phyloP scores from a whole-genome alignment of 768 basidiomycete species.

The Lentinula edodes region DNA sequence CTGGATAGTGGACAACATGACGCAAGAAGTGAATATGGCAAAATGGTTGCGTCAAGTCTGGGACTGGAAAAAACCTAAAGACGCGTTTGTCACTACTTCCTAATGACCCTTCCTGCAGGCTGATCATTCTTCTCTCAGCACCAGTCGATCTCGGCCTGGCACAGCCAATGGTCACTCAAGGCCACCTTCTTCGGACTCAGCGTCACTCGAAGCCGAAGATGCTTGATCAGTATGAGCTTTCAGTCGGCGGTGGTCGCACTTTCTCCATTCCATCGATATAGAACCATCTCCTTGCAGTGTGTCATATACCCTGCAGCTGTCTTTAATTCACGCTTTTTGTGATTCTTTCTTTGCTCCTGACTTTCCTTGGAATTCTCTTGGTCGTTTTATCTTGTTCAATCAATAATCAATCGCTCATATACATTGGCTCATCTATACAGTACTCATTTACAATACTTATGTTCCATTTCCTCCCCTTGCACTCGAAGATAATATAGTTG shows the following conservation, averaged over 20 bases:
- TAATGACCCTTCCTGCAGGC: background rate
- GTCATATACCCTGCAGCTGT: background rate
- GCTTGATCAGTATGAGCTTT: conserved; percentile 1
- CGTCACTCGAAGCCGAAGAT: conserved; percentile 1
- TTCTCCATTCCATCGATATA: background rate
- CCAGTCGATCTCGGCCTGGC: conserved; percentile 26
- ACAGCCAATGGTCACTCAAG: conserved; percentile 17
- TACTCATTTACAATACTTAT: too few relatives aligned
- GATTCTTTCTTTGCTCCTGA: background rate
- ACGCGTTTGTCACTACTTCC: conserved; percentile 30
- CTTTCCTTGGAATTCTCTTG: background rate
- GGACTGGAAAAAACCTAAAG: conserved; percentile 61
- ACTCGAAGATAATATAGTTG: background rate
- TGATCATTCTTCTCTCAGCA: conserved; percentile 3
- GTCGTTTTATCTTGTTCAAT: background rate
- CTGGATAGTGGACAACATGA: conserved; percentile 75
- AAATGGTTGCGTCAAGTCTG: conserved; percentile 84
- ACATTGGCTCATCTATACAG: background rate
- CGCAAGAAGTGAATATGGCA: conserved; percentile 82
- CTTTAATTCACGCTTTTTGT: background rate
- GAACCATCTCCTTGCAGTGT: background rate
- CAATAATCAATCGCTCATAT: background rate
- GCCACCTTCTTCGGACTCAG: conserved; percentile 12
- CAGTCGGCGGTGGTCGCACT: background rate
- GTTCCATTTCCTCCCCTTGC: too few relatives aligned